Base-by-base conservation (phyloP, 164 flowering plant genomes). In the Umbilicus rupestris region DNA sequence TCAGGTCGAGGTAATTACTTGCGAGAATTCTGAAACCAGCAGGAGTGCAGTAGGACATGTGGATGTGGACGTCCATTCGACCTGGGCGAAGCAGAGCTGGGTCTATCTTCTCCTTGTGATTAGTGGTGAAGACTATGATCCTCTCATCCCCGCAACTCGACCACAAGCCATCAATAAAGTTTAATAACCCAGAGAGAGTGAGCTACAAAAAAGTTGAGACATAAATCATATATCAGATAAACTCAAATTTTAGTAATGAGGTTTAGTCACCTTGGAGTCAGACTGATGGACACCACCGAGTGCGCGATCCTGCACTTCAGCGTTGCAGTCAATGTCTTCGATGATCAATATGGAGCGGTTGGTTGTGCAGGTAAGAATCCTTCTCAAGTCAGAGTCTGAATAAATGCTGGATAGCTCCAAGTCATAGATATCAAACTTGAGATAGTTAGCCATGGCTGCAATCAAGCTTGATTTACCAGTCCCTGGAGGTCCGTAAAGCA, bases 101-200 rank as follows among this genome's bases (percentile, higher is more conserved):
- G 47, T 79, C 87, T 0, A 84, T 72, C 66, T 70, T 68, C 3
- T 82, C 85, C 67, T 76, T 77, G n/a, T n/a, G n/a, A n/a, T n/a
- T n/a, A n/a, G n/a, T n/a, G n/a, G n/a, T n/a, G n/a, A n/a, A n/a
- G n/a, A 82, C 45, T 33, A 84, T 82, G 58, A 84, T 84, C 42
- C 88, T 66, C 67, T 81, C 82, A 19, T 84, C 86, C 17, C 86
- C 88, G 45, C 88, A 84, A 42, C 81, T 78, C 0, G 86, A 84
- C 88, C 88, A 82, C n/a, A n/a, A n/a, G n/a, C n/a, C n/a, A n/a
- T n/a, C n/a, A n/a, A n/a, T n/a, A n/a, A n/a, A n/a, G n/a, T 82
- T 84, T 2, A 84, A 69, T 5, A 84, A 52, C 7, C 89, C 85
- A 0, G 87, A 81, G 2, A 83, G 70, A 12, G 87, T 81, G 30